Evolutionary conservation across 208 protist species (phyloP).

Genomic region (Zelonia costaricensis): DNA sequence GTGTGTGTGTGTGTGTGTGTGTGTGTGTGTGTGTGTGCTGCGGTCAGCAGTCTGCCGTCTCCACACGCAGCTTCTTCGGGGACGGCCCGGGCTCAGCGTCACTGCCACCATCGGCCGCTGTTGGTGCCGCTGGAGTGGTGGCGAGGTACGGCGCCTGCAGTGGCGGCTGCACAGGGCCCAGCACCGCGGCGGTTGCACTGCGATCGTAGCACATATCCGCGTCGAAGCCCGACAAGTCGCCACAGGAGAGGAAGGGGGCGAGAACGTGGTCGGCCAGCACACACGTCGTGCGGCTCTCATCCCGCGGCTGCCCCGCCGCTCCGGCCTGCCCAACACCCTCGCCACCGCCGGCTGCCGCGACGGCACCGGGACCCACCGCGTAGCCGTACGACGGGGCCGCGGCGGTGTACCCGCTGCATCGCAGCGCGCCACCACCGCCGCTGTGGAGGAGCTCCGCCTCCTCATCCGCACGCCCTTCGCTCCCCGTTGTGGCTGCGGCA

Average conservation of each 20-base stretch:
- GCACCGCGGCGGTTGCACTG: conserved; percentile 24
- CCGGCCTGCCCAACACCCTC: too few species aligned
- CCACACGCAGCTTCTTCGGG: background rate
- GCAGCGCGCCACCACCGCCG: background rate
- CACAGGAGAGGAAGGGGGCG: conserved; percentile 97
- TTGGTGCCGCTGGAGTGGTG: conserved; percentile 1
- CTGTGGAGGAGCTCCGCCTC: background rate
- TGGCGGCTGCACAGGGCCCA: conserved; percentile 74
- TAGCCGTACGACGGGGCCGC: conserved; percentile 14
- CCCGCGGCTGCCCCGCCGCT: background rate
- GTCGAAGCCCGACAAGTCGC: conserved; percentile 95
- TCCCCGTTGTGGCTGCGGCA: conserved; percentile 4
- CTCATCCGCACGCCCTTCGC: conserved; percentile 1
- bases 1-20: background rate
- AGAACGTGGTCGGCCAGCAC: conserved; percentile 37
- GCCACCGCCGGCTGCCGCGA: background rate
- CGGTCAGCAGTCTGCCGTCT: background rate
- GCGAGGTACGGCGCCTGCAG: conserved; percentile 75
- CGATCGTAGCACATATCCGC: conserved; percentile 91
- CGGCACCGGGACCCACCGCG: background rate
- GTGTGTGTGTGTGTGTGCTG: background rate
- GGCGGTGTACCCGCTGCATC: conserved; percentile 11
- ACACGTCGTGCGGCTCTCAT: background rate
- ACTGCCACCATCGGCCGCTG: background rate
- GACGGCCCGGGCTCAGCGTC: background rate